Percentiles rank a stretch among this genome's conserved stretches.
These are phyloP conservation scores for Schwanniomyces yamadae DNA, from an alignment of 805 yeast species.

Conservation along the genomic window DNA sequence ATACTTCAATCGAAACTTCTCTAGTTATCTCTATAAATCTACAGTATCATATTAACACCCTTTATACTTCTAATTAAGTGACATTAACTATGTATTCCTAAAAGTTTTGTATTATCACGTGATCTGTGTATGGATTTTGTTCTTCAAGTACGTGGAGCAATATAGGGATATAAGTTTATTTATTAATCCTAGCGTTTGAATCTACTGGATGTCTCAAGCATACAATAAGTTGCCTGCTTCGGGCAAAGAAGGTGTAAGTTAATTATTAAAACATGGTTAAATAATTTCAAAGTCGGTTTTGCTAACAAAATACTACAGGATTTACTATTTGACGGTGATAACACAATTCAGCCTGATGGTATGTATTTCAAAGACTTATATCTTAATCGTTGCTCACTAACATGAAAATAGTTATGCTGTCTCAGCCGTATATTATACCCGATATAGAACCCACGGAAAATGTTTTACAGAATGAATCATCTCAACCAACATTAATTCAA, in stretches of 20 bases:
- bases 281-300: too few species aligned
- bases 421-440: constrained; percentile 11
- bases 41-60: too few species aligned
- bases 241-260: neutral
- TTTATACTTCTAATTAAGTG: too few species aligned
- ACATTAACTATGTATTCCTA: too few species aligned
- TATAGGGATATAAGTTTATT: too few species aligned
- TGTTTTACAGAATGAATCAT: neutral
- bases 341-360: constrained; percentile 22
- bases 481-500: constrained; percentile 18
- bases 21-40: too few species aligned
- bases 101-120: too few species aligned
- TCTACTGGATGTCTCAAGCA: neutral
- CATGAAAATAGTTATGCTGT: constrained; percentile 4
- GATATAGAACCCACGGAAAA: constrained; percentile 3
- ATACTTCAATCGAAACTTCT: too few species aligned
- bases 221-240: neutral
- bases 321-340: constrained; percentile 16
- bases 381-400: neutral
- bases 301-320: constrained; percentile 6
- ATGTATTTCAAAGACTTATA: constrained; percentile 3
- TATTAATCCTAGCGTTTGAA: too few species aligned
- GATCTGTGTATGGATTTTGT: too few species aligned
- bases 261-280: too few species aligned
- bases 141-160: too few species aligned